Percentiles rank a stretch among this genome's conserved stretches.
Conservation (phyloP, 441 rosid species). For the Populus hybrid region DNA sequence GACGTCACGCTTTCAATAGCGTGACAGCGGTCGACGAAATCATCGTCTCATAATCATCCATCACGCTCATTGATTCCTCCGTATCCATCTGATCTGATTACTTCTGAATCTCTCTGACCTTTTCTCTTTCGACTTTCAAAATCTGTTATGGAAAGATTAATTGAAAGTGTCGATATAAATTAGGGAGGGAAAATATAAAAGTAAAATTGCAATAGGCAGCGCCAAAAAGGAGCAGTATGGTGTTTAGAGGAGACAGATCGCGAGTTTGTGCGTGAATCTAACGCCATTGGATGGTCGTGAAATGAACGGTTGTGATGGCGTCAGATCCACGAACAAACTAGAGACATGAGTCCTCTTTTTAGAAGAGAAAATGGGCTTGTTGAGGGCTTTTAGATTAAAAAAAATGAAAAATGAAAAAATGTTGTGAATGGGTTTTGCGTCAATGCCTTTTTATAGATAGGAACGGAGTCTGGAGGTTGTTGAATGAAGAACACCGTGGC, state of each 20-base stretch:
- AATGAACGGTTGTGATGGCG: constrained; percentile 25
- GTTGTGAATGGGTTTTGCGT: not conserved
- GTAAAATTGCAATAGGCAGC: constrained; percentile 8
- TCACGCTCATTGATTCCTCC: constrained; percentile 24
- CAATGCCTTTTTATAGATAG: not conserved
- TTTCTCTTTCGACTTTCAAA: not conserved
- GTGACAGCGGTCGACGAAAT: constrained; percentile 57
- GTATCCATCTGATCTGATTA: constrained; percentile 32
- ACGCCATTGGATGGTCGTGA: constrained; percentile 4
- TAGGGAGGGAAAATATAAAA: constrained; percentile 16
- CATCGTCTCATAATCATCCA: constrained; percentile 48
- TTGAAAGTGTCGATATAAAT: not conserved
- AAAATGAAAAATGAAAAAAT: not conserved
- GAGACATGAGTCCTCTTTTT: constrained; percentile 16
- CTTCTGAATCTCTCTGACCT: not conserved
- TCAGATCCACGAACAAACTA: constrained; percentile 25
- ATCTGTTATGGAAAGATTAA: not conserved
- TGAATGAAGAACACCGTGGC: not conserved
- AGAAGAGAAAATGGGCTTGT: not conserved
- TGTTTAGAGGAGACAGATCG: constrained; percentile 16
- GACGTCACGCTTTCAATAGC: constrained; percentile 60
- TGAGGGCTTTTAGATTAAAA: not conserved
- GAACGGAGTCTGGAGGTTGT: not conserved
- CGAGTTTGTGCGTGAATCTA: constrained; percentile 43
- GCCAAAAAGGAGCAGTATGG: constrained; percentile 17